Evolutionary conservation across 163 green algal species (phyloP).

Genomic region (Scenedesmus sp.): DNA sequence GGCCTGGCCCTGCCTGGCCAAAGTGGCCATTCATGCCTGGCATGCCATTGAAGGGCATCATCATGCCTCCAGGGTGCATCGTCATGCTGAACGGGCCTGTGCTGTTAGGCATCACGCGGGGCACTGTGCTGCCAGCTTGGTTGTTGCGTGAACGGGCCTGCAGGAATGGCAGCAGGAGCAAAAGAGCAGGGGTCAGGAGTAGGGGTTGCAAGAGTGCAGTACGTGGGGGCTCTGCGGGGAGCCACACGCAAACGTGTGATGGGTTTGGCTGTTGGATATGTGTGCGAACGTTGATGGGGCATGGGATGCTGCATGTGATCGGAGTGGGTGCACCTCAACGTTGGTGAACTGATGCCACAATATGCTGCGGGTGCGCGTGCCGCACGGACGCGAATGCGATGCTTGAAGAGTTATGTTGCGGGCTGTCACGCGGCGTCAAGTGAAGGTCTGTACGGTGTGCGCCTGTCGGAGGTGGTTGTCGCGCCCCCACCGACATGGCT

Average conservation of each 20-base stretch:
- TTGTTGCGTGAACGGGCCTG: slow-evolving; percentile 17
- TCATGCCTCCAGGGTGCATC: background rate
- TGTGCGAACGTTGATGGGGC: background rate
- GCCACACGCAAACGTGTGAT: background rate
- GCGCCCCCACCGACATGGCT: background rate
- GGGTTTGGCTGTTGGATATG: background rate
- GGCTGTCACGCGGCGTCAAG: background rate
- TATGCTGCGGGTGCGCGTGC: background rate
- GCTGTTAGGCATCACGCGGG: background rate
- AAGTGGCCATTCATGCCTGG: background rate
- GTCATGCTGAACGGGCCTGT: background rate
- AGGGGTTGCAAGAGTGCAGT: background rate
- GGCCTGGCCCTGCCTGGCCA: background rate
- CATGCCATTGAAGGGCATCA: background rate
- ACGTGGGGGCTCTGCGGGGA: background rate
- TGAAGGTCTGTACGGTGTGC: background rate
- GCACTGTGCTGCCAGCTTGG: background rate
- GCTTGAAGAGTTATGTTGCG: background rate
- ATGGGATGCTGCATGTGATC: background rate
- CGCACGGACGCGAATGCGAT: background rate
- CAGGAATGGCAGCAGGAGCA: background rate
- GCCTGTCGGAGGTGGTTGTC: background rate
- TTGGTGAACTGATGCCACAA: background rate
- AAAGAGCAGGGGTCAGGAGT: background rate
- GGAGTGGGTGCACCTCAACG: background rate